Base-by-base conservation (phyloP, 495 filamentous ascomycete genomes). In the Bombardia bombarda region DNA sequence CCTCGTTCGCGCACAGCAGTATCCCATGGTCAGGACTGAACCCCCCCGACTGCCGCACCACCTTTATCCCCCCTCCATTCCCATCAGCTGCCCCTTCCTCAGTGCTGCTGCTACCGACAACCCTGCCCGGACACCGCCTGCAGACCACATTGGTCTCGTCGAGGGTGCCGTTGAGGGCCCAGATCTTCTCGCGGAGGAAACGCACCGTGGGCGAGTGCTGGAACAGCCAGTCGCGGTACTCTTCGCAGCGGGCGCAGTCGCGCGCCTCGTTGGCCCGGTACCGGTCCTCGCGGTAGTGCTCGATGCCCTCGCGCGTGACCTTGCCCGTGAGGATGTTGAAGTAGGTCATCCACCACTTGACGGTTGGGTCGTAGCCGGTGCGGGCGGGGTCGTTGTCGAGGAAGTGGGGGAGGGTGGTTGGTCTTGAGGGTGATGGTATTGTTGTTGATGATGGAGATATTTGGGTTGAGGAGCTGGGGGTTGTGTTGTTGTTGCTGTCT, bases 1-100 rank as follows among this genome's bases (percentile, higher is more conserved):
- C 70, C 60, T 86, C 77, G 57, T 98, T 97, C 22, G 93, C 85
- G 60, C 93, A 97, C 3, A 98, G 61, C 56, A 89, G 48, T 38
- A 98, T 95, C 3, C 92, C 92, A 52, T 86, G 83, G 23, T 84
- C 70, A 0, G 85, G 79, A 56, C 81, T 78, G 50, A 96, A 95
- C 0, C 92, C 93, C 12, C 90, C 92, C 10, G 69, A 71, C 48
- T 61, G 51, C n/a, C 67, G 52, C 14, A 63, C 53, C n/a, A 73
- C 68, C 13, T 50, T 14, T n/a, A n/a, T n/a, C n/a, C n/a, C n/a
- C n/a, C n/a, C n/a, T n/a, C n/a, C n/a, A n/a, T n/a, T n/a, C n/a
- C n/a, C n/a, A n/a, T n/a, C n/a, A n/a, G n/a, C n/a, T n/a, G n/a
- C n/a, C n/a, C n/a, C n/a, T n/a, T n/a, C n/a, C n/a, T n/a, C n/a